Evolutionary conservation across 106 monocot species (phyloP).

Genomic region (Platanthera zijinensis): DNA sequence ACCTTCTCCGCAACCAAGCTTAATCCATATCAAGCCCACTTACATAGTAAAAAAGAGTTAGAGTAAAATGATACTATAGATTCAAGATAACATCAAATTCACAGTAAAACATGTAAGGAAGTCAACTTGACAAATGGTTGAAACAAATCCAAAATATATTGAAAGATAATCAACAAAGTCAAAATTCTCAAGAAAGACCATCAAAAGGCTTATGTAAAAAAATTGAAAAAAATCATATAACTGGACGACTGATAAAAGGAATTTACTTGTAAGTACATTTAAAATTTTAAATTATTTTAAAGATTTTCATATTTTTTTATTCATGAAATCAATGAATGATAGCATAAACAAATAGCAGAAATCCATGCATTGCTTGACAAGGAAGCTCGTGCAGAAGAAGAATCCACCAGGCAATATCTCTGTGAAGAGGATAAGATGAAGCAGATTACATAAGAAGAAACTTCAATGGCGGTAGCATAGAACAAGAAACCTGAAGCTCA

Average conservation of each 20-base stretch:
- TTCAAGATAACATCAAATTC: constrained; percentile 2
- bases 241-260: background rate
- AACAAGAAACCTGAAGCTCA: too few species aligned
- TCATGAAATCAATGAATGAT: background rate
- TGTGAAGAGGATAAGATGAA: too few species aligned
- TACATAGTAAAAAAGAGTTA: constrained; percentile 15
- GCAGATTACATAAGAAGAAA: too few species aligned
- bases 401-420: too few species aligned
- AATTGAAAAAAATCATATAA: background rate
- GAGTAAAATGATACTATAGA: background rate
- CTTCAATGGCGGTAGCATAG: too few species aligned
- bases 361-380: too few species aligned
- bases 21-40: constrained; percentile 71
- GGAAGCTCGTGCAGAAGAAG: too few species aligned
- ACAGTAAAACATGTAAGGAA: background rate
- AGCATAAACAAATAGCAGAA: too few species aligned
- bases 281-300: background rate
- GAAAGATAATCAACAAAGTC: background rate
- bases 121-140: background rate
- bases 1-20: constrained; percentile 97
- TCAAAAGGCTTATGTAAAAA: background rate
- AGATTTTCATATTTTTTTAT: background rate
- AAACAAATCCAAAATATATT: background rate
- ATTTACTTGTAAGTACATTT: background rate
- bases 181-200: background rate